Evolutionary conservation across 768 basidiomycete species (phyloP).

Genomic region (Calocybe indica): DNA sequence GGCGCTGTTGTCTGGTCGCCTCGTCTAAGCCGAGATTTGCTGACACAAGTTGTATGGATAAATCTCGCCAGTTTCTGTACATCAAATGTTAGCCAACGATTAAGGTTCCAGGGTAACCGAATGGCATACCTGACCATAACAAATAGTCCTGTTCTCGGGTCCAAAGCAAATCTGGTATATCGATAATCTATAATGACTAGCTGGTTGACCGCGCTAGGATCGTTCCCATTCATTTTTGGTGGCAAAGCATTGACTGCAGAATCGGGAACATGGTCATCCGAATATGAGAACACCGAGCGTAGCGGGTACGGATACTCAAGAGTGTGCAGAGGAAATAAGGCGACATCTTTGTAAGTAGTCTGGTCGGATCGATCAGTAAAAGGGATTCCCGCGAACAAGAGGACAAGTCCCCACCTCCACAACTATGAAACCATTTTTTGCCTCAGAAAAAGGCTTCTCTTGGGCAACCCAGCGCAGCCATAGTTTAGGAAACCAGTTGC

Average conservation of each 20-base stretch:
- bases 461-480: conserved; percentile 87
- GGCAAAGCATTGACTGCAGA: too few species aligned
- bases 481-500: conserved; percentile 88
- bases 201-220: conserved; percentile 24
- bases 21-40: conserved; percentile 63
- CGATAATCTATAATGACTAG: conserved; percentile 84
- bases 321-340: conserved; percentile 64
- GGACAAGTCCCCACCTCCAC: conserved; percentile 64
- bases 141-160: conserved; percentile 80
- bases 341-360: conserved; percentile 81
- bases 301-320: conserved; percentile 73
- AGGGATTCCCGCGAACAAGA: conserved; percentile 2
- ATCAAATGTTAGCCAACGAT: conserved; percentile 3
- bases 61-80: conserved; percentile 86
- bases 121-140: conserved; percentile 64
- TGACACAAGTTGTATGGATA: conserved; percentile 55
- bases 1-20: conserved; percentile 54
- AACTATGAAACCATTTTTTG: conserved; percentile 69
- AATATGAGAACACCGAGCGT: conserved; percentile 68
- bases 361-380: conserved; percentile 25
- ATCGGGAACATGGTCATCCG: too few species aligned
- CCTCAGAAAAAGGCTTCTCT: conserved; percentile 77
- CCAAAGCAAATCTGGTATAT: conserved; percentile 85
- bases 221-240: conserved; percentile 24
- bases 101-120: background rate